Evolutionary conservation across 2,329 filamentous ascomycete species (phyloP).

Genomic region (Ceratocystis papillata): DNA sequence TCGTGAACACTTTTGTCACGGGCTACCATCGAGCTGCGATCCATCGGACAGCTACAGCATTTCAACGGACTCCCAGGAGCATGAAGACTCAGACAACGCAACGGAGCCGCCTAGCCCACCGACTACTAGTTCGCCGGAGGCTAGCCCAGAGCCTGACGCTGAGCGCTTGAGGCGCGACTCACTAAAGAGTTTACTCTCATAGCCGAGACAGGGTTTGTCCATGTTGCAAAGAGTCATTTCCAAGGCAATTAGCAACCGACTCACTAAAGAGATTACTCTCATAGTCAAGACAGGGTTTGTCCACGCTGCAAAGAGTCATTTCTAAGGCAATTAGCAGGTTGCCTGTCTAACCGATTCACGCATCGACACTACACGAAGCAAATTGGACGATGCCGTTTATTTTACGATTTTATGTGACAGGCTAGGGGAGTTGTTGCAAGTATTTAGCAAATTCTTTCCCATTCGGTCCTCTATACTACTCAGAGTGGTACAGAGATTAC

Average conservation of each 20-base stretch:
- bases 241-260: not conserved
- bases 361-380: not conserved
- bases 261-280: not conserved
- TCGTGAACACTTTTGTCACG: conserved; percentile 33
- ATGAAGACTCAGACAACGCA: conserved; percentile 26
- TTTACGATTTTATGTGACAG: conserved; percentile 14
- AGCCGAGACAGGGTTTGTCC: not conserved
- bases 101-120: conserved; percentile 6
- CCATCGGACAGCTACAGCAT: conserved; percentile 40
- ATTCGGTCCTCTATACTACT: not conserved
- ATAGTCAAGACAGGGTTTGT: not conserved
- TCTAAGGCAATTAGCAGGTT: not conserved
- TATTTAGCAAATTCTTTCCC: too few species aligned
- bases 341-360: not conserved
- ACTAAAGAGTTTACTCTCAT: not conserved
- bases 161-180: not conserved
- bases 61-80: conserved; percentile 31
- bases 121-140: not conserved
- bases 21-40: conserved; percentile 28
- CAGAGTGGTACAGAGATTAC: not conserved
- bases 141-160: not conserved
- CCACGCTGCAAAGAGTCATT: not conserved
- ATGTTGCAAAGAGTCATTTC: not conserved
- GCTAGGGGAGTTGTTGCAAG: not conserved
- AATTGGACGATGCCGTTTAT: not conserved